Evolutionary conservation across 768 basidiomycete species (phyloP).

Genomic region (Dictyophora rubrovolvata): DNA sequence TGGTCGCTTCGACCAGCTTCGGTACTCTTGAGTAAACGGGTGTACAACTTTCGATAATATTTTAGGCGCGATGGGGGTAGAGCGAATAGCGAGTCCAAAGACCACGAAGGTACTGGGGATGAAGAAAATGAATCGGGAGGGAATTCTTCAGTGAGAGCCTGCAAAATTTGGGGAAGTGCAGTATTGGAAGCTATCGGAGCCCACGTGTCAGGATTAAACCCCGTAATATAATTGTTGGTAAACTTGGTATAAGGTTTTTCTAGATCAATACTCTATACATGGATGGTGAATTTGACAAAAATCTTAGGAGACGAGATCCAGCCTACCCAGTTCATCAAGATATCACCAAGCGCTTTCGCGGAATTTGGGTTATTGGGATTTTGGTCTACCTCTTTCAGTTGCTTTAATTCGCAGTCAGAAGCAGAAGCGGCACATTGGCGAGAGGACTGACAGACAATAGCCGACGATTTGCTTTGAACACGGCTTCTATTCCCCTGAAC

Average conservation of each 20-base stretch:
- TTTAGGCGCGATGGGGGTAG: constrained; percentile 76
- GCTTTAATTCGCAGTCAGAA: constrained; percentile 38
- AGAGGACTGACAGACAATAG: constrained; percentile 53
- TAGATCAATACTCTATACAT: constrained; percentile 77
- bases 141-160: constrained; percentile 52
- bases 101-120: constrained; percentile 48
- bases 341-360: constrained; percentile 87
- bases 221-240: constrained; percentile 54
- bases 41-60: constrained; percentile 90
- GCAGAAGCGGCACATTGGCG: neutral
- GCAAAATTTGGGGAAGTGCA: constrained; percentile 58
- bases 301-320: constrained; percentile 2
- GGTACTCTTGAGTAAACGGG: constrained; percentile 75
- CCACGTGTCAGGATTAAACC: constrained; percentile 71
- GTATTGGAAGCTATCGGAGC: constrained; percentile 67
- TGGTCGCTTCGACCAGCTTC: constrained; percentile 82
- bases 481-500: constrained; percentile 87
- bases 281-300: constrained; percentile 12
- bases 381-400: constrained; percentile 87
- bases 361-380: constrained; percentile 57
- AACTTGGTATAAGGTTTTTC: constrained; percentile 80
- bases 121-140: constrained; percentile 34
- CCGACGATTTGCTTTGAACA: constrained; percentile 84
- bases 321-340: constrained; percentile 95
- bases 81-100: constrained; percentile 78